Conservation (phyloP, 2,329 filamentous ascomycete species). For the Kalaharituber pfeilii region DNA sequence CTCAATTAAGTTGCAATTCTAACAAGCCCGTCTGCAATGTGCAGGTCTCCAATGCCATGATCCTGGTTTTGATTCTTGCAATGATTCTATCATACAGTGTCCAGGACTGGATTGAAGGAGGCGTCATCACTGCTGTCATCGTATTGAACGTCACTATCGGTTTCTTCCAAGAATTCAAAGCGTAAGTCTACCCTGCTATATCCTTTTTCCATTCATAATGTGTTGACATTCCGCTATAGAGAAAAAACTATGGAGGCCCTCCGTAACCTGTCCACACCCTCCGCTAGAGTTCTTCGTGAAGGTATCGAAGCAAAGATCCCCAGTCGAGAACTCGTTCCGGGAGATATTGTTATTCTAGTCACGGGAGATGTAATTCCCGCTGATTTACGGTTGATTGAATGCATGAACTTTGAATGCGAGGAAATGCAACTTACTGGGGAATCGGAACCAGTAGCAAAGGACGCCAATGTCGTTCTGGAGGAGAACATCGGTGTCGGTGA, state of each 20-base stretch:
- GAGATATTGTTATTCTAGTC: constrained; percentile 45
- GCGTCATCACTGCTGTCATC: constrained; percentile 42
- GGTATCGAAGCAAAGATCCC: constrained; percentile 34
- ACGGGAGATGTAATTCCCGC: constrained; percentile 54
- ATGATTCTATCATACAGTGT: constrained; percentile 33
- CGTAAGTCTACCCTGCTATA: constrained; percentile 20
- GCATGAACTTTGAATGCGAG: constrained; percentile 59
- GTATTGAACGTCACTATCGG: constrained; percentile 40
- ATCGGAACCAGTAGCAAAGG: constrained; percentile 50
- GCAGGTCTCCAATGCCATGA: constrained; percentile 2
- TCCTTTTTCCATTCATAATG: neutral
- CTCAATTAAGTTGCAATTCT: constrained; percentile 1
- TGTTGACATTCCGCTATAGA: constrained; percentile 1
- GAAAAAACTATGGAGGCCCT: constrained; percentile 44
- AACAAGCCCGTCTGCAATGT: constrained; percentile 9
- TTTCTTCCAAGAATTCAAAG: constrained; percentile 43
- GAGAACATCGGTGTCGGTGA: constrained; percentile 46
- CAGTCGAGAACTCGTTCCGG: constrained; percentile 41
- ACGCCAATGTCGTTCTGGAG: constrained; percentile 39
- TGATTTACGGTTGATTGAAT: constrained; percentile 46
- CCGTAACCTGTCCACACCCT: constrained; percentile 38
- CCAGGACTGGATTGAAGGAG: constrained; percentile 40
- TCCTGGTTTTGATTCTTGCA: constrained; percentile 27
- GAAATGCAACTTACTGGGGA: constrained; percentile 59
- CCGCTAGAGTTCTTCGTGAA: constrained; percentile 39